phyloP scores from a whole-genome alignment of 1,284 basidiomycete species.

The Moniliophthora roreri region DNA sequence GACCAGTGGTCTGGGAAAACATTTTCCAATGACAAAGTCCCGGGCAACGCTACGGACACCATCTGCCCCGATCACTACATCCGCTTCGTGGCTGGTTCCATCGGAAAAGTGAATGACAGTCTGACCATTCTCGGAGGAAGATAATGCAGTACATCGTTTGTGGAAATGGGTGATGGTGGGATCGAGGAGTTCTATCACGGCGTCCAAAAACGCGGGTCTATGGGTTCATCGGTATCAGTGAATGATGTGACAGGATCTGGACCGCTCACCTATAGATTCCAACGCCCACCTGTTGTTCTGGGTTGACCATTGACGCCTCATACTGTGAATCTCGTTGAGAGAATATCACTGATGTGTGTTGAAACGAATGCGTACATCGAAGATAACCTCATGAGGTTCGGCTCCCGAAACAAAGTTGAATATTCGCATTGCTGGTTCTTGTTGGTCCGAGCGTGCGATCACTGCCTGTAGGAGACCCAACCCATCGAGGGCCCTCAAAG shows the following conservation, averaged over 20 bases:
- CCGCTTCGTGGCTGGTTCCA: constrained; percentile 43
- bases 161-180: constrained; percentile 44
- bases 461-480: constrained; percentile 45
- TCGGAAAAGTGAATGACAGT: constrained; percentile 43
- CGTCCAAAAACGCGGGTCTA: constrained; percentile 50
- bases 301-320: constrained; percentile 30
- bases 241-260: constrained; percentile 6
- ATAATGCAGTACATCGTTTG: constrained; percentile 44
- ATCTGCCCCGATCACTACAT: constrained; percentile 55
- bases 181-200: constrained; percentile 45
- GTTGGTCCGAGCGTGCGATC: constrained; percentile 34
- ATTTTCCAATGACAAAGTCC: constrained; percentile 31
- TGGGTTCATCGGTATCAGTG: background rate
- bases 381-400: constrained; percentile 43
- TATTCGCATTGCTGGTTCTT: constrained; percentile 27
- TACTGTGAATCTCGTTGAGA: constrained; percentile 29
- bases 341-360: background rate
- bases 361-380: constrained; percentile 39
- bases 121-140: constrained; percentile 24
- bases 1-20: constrained; percentile 24
- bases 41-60: constrained; percentile 51
- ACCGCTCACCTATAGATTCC: constrained; percentile 49
- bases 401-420: constrained; percentile 43
- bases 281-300: constrained; percentile 24
- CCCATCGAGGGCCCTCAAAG: constrained; percentile 41